These are phyloP conservation scores for Wilcoxina mikolae DNA, from an alignment of 495 filamentous ascomycete species.

Conservation along the genomic window DNA sequence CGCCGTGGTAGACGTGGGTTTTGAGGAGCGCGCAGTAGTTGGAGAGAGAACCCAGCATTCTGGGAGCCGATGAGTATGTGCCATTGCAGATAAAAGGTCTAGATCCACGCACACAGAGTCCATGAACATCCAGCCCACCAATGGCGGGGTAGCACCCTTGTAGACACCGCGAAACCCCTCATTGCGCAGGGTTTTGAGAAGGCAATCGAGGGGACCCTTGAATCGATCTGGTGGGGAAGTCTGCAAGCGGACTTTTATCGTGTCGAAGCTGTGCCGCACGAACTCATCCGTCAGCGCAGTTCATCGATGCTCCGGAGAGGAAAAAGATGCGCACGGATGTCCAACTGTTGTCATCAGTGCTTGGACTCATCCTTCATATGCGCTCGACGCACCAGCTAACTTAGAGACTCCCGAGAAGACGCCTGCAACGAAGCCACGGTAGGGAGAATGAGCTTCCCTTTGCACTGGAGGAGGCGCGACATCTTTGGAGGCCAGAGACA, in stretches of 20 bases:
- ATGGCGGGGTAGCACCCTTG: constrained; percentile 78
- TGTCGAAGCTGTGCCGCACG: constrained; percentile 76
- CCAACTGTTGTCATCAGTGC: constrained; percentile 37
- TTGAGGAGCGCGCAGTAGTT: constrained; percentile 71
- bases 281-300: constrained; percentile 32
- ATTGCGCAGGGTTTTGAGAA: constrained; percentile 61
- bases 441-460: constrained; percentile 32
- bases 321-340: constrained; percentile 39
- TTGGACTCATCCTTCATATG: background rate
- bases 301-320: background rate
- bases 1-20: constrained; percentile 55
- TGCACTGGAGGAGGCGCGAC: background rate
- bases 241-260: constrained; percentile 88
- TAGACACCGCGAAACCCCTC: constrained; percentile 70
- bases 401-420: constrained; percentile 90
- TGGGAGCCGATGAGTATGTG: constrained; percentile 19
- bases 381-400: constrained; percentile 46
- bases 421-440: constrained; percentile 89
- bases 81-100: background rate
- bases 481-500: background rate
- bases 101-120: constrained; percentile 50
- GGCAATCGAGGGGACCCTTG: constrained; percentile 71
- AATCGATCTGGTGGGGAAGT: constrained; percentile 68
- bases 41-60: constrained; percentile 82
- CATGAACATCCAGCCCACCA: constrained; percentile 98